Evolutionary conservation across 495 filamentous ascomycete species (phyloP), one percentile per base, ranked within the genome.

Genomic region (Ascodesmis nigricans): DNA sequence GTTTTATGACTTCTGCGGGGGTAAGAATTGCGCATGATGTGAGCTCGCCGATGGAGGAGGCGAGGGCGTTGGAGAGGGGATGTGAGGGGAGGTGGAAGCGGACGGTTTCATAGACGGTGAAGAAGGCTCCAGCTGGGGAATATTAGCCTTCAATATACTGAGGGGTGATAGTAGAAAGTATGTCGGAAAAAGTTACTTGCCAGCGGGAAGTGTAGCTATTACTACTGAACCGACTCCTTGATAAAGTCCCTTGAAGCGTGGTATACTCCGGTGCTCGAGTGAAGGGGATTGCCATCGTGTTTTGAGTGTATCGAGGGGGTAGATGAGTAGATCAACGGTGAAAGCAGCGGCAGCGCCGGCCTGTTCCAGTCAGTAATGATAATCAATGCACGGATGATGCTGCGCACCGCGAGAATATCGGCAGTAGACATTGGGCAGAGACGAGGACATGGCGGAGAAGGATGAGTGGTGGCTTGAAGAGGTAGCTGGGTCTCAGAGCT

Each of bases 91-190:
- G 47, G 9, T 30, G 35, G n/a, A 61, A 57, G 54, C 83, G 87
- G 5, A 63, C 55, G 13, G 61, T 64, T 60, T 92, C 82, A 53
- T 92, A 92, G 4, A 75, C 77, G 7, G 75, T 79, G 57, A 92
- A 92, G 58, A 92, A 93, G 19, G 75, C 66, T 38, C 79, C 80
- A 30, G 81, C 76, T n/a, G n/a, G n/a, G n/a, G n/a, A n/a, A n/a
- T 83, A 36, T 24, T 38, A 14, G 32, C 11, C 13, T 7, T 23
- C 0, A 1, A 34, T 19, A 31, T 49, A n/a, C 30, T 41, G 41
- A 33, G 29, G 5, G 19, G 13, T 13, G 21, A 40, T 33, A 39
- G 17, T 20, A 9, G 4, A n/a, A 22, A 28, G 16, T 3, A 33
- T 29, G 17, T 10, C 32, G 19, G 24, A 11, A 16, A 24, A 17